Evolutionary conservation across 306 rosid genomes (phyloP), one percentile per base, ranked within the genome.

Genomic region (Lathyrus oleraceus): DNA sequence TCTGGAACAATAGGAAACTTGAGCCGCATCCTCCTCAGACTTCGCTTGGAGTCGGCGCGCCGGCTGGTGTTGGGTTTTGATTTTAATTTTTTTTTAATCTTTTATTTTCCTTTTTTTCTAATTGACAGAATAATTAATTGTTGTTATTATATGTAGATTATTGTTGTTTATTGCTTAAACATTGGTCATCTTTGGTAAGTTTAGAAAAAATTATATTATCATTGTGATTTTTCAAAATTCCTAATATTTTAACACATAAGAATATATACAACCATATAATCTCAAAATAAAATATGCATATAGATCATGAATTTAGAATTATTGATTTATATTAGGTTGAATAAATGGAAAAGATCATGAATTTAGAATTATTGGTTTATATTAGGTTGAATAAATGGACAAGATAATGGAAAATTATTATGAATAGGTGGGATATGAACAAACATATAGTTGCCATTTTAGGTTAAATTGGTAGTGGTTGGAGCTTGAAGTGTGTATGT

Each of bases 11-110:
- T 27, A 21, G 91, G 73, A 89, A 89, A 81, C 75, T 86, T 0
- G 96, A 90, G 82, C 92, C 81, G 66, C 87, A 87, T 61, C 71
- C 81, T 4, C 87, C 84, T 12, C 81, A 85, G 73, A 80, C 90
- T 53, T 81, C 89, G 21, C 80, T 89, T 23, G 95, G 92, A 2
- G 75, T 92, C 71, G 88, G 96, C 77, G 93, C 96, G 21, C 71
- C 61, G 35, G 90, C 98, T 52, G 96, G 90, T 54, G 82, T 86
- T 76, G 97, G 99, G 11, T 85, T 85, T 82, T 89, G 84, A 86
- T 72, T 79, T 81, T 73, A 0, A 2, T 65, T 25, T 49, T 36
- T 59, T 59, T 39, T 40, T 10, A 15, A 75, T 69, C 44, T 45
- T 32, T 49, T 16, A 25, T 63, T 23, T 13, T 10, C 0, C 9